Percentiles rank a stretch among this genome's conserved stretches.
These are phyloP conservation scores for Diaporthe aspalathi DNA, from an alignment of 2,329 filamentous ascomycete species.

Conservation along the genomic window DNA sequence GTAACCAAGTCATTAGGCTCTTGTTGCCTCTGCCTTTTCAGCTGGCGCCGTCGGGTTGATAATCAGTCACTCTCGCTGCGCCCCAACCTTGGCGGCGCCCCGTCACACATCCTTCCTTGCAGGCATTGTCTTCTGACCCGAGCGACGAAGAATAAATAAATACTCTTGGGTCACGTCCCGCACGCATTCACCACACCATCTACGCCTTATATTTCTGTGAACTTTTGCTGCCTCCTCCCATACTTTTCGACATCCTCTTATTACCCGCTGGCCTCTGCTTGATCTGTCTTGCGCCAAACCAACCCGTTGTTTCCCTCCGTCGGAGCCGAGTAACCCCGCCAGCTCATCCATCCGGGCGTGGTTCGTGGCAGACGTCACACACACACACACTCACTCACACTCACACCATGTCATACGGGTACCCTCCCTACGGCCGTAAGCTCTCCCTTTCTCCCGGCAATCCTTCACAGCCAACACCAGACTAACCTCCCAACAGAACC, in stretches of 20 bases:
- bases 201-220: not conserved
- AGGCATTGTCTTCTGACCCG: conserved; percentile 10
- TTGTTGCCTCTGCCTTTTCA: not conserved
- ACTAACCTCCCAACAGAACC: conserved; percentile 34
- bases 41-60: conserved; percentile 8
- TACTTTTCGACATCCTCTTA: not conserved
- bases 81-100: conserved; percentile 29
- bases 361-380: conserved; percentile 11
- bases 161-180: not conserved
- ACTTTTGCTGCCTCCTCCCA: not conserved
- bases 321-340: not conserved
- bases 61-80: conserved; percentile 7
- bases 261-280: not conserved
- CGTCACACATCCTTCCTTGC: conserved; percentile 1
- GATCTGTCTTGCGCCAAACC: not conserved
- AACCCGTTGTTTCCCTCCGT: not conserved
- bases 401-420: conserved; percentile 49
- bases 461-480: not conserved
- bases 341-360: not conserved
- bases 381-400: too few relatives aligned
- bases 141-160: not conserved
- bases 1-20: not conserved
- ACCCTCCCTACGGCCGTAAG: conserved; percentile 52
- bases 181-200: not conserved
- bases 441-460: conserved; percentile 16